These are phyloP conservation scores for Ceratocystis cubensis DNA, from an alignment of 2,329 filamentous ascomycete species.

Conservation along the genomic window DNA sequence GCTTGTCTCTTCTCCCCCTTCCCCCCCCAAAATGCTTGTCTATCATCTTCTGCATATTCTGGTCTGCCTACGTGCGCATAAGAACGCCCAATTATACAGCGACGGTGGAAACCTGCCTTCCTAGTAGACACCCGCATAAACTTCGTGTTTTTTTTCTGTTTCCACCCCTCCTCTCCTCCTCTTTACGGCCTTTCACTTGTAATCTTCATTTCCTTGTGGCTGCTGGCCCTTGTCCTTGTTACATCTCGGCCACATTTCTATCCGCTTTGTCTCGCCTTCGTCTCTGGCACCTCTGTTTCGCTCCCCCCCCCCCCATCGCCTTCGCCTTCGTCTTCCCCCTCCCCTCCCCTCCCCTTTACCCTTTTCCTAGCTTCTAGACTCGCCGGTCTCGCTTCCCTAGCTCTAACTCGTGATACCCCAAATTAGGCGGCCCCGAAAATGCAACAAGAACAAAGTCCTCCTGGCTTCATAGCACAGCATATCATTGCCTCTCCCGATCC, in stretches of 20 bases:
- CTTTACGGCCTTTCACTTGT: not conserved
- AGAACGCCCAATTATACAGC: not conserved
- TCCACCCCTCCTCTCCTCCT: not conserved
- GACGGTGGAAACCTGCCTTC: not conserved
- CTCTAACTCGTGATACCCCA: too few relatives aligned
- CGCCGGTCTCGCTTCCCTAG: too few relatives aligned
- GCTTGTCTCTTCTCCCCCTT: too few relatives aligned
- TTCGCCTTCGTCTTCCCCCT: too few relatives aligned
- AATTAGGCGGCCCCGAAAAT: not conserved
- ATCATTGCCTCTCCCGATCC: conserved; percentile 1
- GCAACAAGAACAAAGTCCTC: not conserved
- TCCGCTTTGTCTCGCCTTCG: not conserved
- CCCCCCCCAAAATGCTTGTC: too few relatives aligned
- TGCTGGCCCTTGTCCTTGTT: not conserved
- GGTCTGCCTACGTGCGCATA: not conserved
- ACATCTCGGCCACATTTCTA: not conserved
- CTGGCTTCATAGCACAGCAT: not conserved
- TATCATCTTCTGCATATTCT: too few relatives aligned
- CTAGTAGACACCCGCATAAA: not conserved
- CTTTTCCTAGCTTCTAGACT: too few relatives aligned
- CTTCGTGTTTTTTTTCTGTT: not conserved
- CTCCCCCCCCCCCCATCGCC: too few relatives aligned
- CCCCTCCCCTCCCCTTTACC: too few relatives aligned
- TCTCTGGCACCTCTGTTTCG: not conserved
- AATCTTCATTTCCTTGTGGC: not conserved